phyloP scores from a whole-genome alignment of 805 yeast genomes.

The Sugiyamaella boreocaroliniensis region DNA sequence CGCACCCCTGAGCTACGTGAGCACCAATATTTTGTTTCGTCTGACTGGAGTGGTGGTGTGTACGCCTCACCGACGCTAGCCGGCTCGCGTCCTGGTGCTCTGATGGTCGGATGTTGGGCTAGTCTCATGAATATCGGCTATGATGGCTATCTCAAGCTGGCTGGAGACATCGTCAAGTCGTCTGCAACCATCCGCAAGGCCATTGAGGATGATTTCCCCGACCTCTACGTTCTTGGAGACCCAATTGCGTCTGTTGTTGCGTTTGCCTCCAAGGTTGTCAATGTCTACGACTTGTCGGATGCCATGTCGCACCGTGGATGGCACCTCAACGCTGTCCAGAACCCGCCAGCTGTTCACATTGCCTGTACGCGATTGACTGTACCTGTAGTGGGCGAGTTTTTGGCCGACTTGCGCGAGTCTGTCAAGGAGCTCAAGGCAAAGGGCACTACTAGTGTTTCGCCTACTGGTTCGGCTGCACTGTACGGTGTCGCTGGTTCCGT shows the following conservation, averaged over 20 bases:
- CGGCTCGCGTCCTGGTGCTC: constrained; percentile 95
- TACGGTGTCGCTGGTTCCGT: constrained; percentile 96
- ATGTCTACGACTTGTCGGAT: constrained; percentile 78
- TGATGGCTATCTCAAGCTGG: constrained; percentile 67
- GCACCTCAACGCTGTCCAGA: constrained; percentile 84
- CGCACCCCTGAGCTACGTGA: constrained; percentile 58
- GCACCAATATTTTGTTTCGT: constrained; percentile 74
- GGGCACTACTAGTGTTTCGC: constrained; percentile 22
- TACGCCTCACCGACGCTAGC: constrained; percentile 96
- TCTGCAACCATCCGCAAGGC: constrained; percentile 51
- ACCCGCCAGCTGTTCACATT: constrained; percentile 85
- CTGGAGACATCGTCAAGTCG: constrained; percentile 59
- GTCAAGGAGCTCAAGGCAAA: constrained; percentile 37
- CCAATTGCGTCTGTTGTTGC: constrained; percentile 80
- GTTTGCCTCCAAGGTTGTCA: constrained; percentile 55
- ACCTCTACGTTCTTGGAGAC: constrained; percentile 70
- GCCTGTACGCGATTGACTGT: constrained; percentile 75
- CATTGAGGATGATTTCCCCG: constrained; percentile 42
- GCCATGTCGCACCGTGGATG: constrained; percentile 61
- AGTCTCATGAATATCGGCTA: constrained; percentile 77
- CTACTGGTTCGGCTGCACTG: constrained; percentile 67
- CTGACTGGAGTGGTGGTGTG: constrained; percentile 91
- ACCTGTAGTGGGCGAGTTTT: constrained; percentile 52
- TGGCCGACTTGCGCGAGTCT: constrained; percentile 42
- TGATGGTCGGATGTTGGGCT: constrained; percentile 98